Conservation (phyloP, 2,329 filamentous ascomycete species). For the Plectosphaerella sp. region DNA sequence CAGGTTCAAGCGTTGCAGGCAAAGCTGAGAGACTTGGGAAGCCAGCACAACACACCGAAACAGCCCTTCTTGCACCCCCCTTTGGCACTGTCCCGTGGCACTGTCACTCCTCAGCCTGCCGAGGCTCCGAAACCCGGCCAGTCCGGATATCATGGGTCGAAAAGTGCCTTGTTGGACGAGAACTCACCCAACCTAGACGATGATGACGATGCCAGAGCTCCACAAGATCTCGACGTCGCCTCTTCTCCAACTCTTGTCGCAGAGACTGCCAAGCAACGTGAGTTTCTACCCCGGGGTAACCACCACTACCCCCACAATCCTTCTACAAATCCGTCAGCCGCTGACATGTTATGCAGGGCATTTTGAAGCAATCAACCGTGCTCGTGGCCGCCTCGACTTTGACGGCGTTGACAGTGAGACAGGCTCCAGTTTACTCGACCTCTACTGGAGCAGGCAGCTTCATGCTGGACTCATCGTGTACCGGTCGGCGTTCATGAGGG, state of each 20-base stretch:
- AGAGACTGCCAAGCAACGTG: constrained; percentile 39
- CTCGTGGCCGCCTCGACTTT: constrained; percentile 44
- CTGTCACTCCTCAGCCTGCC: background rate
- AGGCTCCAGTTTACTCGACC: constrained; percentile 42
- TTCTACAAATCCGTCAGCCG: no score
- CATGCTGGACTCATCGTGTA: constrained; percentile 43
- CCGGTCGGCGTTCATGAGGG: constrained; percentile 46
- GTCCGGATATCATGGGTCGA: no score
- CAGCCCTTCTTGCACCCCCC: background rate
- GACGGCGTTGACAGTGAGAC: constrained; percentile 49
- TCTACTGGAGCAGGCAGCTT: constrained; percentile 52
- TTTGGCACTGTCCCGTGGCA: background rate
- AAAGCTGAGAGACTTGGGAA: background rate
- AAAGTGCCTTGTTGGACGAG: no score
- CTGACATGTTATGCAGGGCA: constrained; percentile 26
- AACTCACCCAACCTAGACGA: no score
- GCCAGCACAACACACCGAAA: background rate
- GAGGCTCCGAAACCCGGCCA: background rate
- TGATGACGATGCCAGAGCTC: no score
- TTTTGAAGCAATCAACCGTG: constrained; percentile 41
- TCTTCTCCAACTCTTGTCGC: constrained; percentile 27
- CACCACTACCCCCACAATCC: background rate
- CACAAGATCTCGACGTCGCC: no score
- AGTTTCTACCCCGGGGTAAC: background rate
- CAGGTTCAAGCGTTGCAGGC: background rate